phyloP scores from a whole-genome alignment of 2,329 filamentous ascomycete species.

The Sporothrix pseudoabietina region DNA sequence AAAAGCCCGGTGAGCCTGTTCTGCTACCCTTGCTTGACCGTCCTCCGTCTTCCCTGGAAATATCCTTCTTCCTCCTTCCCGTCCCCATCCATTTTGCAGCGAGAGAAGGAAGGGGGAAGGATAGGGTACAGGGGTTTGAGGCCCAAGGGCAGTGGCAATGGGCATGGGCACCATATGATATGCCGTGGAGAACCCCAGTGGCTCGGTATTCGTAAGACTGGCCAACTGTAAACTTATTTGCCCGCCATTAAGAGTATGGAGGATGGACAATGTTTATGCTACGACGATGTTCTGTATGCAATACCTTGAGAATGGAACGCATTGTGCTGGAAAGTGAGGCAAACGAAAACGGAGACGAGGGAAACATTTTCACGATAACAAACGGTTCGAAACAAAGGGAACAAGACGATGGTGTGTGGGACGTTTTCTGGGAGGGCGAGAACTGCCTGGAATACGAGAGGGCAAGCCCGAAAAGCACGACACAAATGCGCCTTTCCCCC shows the following conservation, averaged over 20 bases:
- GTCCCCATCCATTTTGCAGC: conserved; percentile 7
- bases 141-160: neutral
- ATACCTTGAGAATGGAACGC: neutral
- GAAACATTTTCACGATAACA: neutral
- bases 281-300: neutral
- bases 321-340: neutral
- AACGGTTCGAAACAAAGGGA: conserved; percentile 5
- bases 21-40: neutral
- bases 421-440: neutral
- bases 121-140: neutral
- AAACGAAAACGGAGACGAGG: neutral
- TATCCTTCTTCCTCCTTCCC: neutral
- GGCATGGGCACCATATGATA: neutral
- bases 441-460: neutral
- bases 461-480: neutral
- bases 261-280: conserved; percentile 2
- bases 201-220: neutral
- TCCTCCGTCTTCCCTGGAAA: neutral
- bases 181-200: conserved; percentile 15
- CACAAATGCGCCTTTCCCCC: neutral
- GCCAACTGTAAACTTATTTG: neutral
- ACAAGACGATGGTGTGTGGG: neutral
- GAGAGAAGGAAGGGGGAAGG: neutral
- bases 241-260: neutral
- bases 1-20: neutral